phyloP scores from a whole-genome alignment of 148 eudicot species.

The Vaccinium macrocarpon region DNA sequence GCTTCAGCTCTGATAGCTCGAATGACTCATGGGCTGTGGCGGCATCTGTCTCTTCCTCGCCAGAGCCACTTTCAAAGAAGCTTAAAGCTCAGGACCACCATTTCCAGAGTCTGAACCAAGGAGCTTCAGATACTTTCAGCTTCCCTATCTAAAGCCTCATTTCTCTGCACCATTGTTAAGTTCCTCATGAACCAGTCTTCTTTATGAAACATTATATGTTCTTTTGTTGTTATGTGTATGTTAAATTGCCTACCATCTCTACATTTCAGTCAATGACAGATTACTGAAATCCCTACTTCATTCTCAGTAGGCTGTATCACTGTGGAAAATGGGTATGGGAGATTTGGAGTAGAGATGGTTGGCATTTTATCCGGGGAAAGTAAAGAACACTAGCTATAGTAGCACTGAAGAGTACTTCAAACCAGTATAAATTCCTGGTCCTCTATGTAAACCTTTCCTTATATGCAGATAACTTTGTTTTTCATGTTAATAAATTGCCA shows the following conservation, averaged over 20 bases:
- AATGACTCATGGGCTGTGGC: conserved; percentile 50
- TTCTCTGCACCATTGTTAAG: neutral
- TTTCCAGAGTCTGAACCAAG: conserved; percentile 21
- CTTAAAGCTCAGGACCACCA: conserved; percentile 29
- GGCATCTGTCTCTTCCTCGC: conserved; percentile 52
- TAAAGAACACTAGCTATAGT: conserved; percentile 21
- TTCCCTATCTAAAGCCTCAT: conserved; percentile 17
- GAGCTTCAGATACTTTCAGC: conserved; percentile 27
- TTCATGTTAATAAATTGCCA: neutral
- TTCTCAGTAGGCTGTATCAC: neutral
- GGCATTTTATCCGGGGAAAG: conserved; percentile 61
- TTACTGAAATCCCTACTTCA: neutral
- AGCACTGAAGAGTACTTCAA: conserved; percentile 22
- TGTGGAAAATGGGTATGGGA: neutral
- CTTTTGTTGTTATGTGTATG: conserved; percentile 21
- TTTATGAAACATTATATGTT: conserved; percentile 31
- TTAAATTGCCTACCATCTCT: conserved; percentile 66
- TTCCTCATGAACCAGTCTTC: conserved; percentile 13
- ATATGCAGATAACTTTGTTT: neutral
- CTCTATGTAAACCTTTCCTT: neutral
- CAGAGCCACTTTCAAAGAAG: conserved; percentile 54
- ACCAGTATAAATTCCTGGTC: neutral
- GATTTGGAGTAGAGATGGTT: conserved; percentile 49
- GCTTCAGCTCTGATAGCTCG: conserved; percentile 61
- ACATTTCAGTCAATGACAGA: conserved; percentile 22